Evolutionary conservation across 2,329 filamentous ascomycete genomes (phyloP).

Genomic region (Xylaria sp.): DNA sequence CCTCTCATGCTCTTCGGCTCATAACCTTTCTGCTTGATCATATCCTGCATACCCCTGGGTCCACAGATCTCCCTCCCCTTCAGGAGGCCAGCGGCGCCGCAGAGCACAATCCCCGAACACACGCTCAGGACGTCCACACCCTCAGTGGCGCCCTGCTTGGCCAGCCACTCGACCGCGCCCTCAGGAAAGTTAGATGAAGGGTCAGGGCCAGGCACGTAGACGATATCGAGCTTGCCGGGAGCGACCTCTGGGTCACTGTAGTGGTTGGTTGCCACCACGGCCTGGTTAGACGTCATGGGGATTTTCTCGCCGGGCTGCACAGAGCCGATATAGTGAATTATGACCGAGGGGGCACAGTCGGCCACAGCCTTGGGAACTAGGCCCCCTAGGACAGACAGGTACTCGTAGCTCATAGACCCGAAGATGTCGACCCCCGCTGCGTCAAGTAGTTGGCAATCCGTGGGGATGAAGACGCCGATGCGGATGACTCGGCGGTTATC

Average conservation of each 20-base stretch:
- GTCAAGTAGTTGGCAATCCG: slow-evolving; percentile 61
- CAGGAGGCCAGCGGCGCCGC: slow-evolving; percentile 61
- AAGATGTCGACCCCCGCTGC: slow-evolving; percentile 63
- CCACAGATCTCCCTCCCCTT: slow-evolving; percentile 60
- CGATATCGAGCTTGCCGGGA: slow-evolving; percentile 62
- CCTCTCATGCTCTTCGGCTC: slow-evolving; percentile 56
- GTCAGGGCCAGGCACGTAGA: slow-evolving; percentile 63
- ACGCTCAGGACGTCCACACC: slow-evolving; percentile 62
- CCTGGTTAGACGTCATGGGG: slow-evolving; percentile 55
- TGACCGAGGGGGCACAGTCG: slow-evolving; percentile 56
- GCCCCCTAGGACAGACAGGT: slow-evolving; percentile 50
- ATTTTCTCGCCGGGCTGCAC: slow-evolving; percentile 53
- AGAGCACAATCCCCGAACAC: slow-evolving; percentile 63
- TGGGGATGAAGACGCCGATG: slow-evolving; percentile 64
- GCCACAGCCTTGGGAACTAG: slow-evolving; percentile 52
- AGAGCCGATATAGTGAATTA: slow-evolving; percentile 60
- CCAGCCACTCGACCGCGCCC: slow-evolving; percentile 57
- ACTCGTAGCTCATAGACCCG: slow-evolving; percentile 58
- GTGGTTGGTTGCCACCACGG: slow-evolving; percentile 57
- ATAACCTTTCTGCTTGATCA: slow-evolving; percentile 54
- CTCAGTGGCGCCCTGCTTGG: slow-evolving; percentile 52
- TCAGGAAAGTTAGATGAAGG: slow-evolving; percentile 47
- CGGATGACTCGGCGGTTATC: slow-evolving; percentile 49
- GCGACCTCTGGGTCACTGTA: slow-evolving; percentile 59
- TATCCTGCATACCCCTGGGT: slow-evolving; percentile 57